These are phyloP conservation scores for Dioscorea alata DNA, from an alignment of 106 monocot species.

Conservation along the genomic window DNA sequence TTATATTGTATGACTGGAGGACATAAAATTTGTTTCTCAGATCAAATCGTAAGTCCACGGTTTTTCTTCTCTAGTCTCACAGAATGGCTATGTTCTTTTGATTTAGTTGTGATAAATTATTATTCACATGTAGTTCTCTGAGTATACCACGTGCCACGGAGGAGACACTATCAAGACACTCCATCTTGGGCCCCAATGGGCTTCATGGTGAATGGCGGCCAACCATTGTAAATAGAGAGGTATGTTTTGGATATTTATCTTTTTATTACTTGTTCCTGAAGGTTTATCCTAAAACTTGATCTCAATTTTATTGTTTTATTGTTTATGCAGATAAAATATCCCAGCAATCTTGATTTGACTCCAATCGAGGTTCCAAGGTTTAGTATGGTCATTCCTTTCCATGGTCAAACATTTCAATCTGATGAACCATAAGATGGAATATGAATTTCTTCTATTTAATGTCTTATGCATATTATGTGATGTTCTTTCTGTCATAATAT, in stretches of 20 bases:
- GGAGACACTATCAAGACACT: constrained; percentile 84
- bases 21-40: too few relatives aligned
- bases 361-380: constrained; percentile 69
- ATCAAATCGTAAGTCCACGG: too few relatives aligned
- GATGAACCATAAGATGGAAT: too few relatives aligned
- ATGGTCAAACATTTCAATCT: too few relatives aligned
- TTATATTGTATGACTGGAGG: too few relatives aligned
- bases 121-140: constrained; percentile 49
- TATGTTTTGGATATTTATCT: constrained; percentile 20
- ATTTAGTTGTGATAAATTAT: too few relatives aligned
- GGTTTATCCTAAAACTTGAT: neutral
- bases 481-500: neutral
- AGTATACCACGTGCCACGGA: constrained; percentile 62
- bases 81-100: too few relatives aligned
- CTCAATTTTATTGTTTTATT: neutral
- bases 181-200: constrained; percentile 93
- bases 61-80: too few relatives aligned
- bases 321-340: constrained; percentile 76
- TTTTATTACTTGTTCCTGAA: neutral
- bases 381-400: neutral
- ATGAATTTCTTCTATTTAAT: too few relatives aligned
- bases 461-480: too few relatives aligned
- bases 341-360: constrained; percentile 69
- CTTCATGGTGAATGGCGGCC: constrained; percentile 79
- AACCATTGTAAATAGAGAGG: constrained; percentile 44